Evolutionary conservation across 2,329 filamentous ascomycete genomes (phyloP).

Genomic region (Fusarium redolens): DNA sequence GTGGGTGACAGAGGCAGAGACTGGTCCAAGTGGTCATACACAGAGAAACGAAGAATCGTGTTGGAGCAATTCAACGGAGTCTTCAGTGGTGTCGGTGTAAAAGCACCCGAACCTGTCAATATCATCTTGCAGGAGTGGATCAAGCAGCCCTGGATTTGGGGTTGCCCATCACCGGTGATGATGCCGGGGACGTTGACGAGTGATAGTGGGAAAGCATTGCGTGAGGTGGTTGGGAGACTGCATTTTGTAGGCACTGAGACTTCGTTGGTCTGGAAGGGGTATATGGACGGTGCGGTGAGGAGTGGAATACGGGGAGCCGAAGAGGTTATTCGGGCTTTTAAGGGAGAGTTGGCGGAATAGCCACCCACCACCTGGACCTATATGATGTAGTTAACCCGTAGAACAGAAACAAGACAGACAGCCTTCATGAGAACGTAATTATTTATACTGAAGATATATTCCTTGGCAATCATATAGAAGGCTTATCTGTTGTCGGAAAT

Average conservation of each 20-base stretch:
- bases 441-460: background rate
- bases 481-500: background rate
- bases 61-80: slow-evolving; percentile 16
- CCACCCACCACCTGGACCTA: background rate
- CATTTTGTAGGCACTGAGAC: slow-evolving; percentile 44
- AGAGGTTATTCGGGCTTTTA: slow-evolving; percentile 28
- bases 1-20: slow-evolving; percentile 44
- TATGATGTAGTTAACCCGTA: no score
- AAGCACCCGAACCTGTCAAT: slow-evolving; percentile 27
- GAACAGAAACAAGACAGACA: no score
- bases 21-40: slow-evolving; percentile 23
- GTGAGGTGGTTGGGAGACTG: slow-evolving; percentile 41
- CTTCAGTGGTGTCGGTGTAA: slow-evolving; percentile 15
- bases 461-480: background rate
- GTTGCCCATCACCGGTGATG: slow-evolving; percentile 35
- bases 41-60: slow-evolving; percentile 4
- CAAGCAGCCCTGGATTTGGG: slow-evolving; percentile 31
- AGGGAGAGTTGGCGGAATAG: background rate
- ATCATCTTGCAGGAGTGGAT: slow-evolving; percentile 33
- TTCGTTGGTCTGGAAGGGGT: slow-evolving; percentile 42
- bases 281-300: slow-evolving; percentile 42
- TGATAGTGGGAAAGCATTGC: slow-evolving; percentile 44
- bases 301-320: slow-evolving; percentile 34
- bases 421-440: no score
- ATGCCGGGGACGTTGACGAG: slow-evolving; percentile 16